Evolutionary conservation across 2,329 filamentous ascomycete species (phyloP).

Genomic region (Cytospora paraplurivora): DNA sequence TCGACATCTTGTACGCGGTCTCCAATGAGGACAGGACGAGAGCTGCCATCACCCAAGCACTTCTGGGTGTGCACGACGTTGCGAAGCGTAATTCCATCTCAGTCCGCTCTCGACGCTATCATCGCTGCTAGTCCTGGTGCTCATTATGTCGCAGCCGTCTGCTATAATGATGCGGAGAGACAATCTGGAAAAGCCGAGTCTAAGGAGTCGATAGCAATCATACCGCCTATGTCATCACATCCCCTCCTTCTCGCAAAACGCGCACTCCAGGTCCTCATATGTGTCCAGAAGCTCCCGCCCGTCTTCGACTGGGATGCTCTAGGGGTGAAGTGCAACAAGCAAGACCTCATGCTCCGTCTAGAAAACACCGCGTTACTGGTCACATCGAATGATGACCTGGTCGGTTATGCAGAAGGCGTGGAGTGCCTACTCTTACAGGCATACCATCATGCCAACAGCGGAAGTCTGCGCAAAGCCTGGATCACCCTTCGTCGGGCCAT

Average conservation of each 20-base stretch:
- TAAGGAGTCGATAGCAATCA: slow-evolving; percentile 31
- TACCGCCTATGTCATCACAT: slow-evolving; percentile 44
- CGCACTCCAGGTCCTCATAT: slow-evolving; percentile 49
- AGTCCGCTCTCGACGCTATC: slow-evolving; percentile 40
- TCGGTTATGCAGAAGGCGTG: slow-evolving; percentile 54
- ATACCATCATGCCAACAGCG: slow-evolving; percentile 54
- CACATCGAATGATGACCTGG: slow-evolving; percentile 53
- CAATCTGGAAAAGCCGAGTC: slow-evolving; percentile 36
- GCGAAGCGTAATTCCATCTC: slow-evolving; percentile 39
- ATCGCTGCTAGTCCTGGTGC: slow-evolving; percentile 34
- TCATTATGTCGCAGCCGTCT: slow-evolving; percentile 36
- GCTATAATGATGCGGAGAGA: slow-evolving; percentile 38
- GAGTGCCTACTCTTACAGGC: slow-evolving; percentile 53
- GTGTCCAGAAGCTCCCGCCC: slow-evolving; percentile 49
- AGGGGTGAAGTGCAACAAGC: slow-evolving; percentile 32
- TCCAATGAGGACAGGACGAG: slow-evolving; percentile 20
- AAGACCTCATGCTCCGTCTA: slow-evolving; percentile 38
- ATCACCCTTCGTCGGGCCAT: slow-evolving; percentile 52
- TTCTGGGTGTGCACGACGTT: slow-evolving; percentile 39
- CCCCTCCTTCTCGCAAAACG: slow-evolving; percentile 51
- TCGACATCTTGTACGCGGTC: slow-evolving; percentile 11
- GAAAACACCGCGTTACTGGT: slow-evolving; percentile 43
- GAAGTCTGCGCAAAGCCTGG: slow-evolving; percentile 58
- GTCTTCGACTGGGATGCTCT: slow-evolving; percentile 36
- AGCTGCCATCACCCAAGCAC: slow-evolving; percentile 33